Base-by-base conservation (phyloP, 768 basidiomycete species). In the Lentinula lateritia region DNA sequence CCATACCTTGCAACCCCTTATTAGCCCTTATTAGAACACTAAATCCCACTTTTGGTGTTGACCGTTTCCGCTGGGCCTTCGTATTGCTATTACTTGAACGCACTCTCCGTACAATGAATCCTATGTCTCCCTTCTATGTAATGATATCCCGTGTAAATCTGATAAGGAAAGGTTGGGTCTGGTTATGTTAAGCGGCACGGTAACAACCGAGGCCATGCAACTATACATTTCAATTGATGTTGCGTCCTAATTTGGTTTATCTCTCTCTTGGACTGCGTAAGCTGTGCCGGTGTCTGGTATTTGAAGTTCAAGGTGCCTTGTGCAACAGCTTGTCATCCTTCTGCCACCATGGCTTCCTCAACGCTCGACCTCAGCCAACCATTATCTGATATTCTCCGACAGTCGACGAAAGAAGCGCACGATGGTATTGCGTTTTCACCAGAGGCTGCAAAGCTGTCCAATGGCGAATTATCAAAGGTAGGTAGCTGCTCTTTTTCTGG, bases 391-490 rank as follows among this genome's bases (percentile, higher is more conserved):
- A 73, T 85, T 60, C 71, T 85, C 38, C 74, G 73, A 46, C 78
- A 82, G 65, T 75, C 74, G 57, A 82, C 80, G 41, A 74, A 73
- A 61, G 70, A 78, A 58, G 83, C 83, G 7, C 90, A 90, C 68
- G 81, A 84, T 59, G 71, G 74, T 12, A 83, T 84, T 18, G 83
- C 83, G 66, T 78, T 80, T 62, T 86, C 83, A 65, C 70, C 78
- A 28, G 87, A 82, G 32, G 89, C 86, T 1, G 74, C 72, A 50
- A 80, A 80, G 52, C 75, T 91, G 45, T 76, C 83, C 20, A 80
- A 79, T 58, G 89, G 89, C 9, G 76, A 80, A 61, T 77, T 90
- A 39, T 75, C 78, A 58, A 79, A 80, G 69, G 55, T 43, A 38
- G 18, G 0, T 39, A 41, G 18, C 1, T 18, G 6, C 8, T 38